Evolutionary conservation across 192 early-diverging fungal species (phyloP), one percentile per base, ranked within the genome.

Genomic region (Nowakowskiella sp.): DNA sequence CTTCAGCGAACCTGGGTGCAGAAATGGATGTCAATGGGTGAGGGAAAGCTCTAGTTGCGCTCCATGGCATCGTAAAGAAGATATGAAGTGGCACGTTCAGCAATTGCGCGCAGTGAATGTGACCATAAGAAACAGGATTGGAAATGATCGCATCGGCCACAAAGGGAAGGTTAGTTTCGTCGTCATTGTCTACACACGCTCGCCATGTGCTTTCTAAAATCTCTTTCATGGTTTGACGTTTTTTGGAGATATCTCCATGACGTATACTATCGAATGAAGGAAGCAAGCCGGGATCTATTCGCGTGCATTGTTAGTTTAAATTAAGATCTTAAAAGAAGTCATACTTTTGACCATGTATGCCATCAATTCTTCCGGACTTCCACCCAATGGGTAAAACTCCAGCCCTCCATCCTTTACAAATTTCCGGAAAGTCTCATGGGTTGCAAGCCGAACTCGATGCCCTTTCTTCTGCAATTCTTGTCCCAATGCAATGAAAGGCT

Each of bases 21-120:
- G 9, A 34, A 27, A 55, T 19, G 16, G 48, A 31, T 1, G 29
- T 50, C 10, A 61, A 27, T 10, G 63, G 61, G 16, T 71, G 67
- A 22, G 62, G 61, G 36, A 68, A 66, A 6, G 31, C 60, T 10
- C 3, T 33, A 8, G 66, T 71, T 21, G 51, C 47, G 4, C 47
- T 29, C 67, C 67, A 59, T 21, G 80, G 76, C 1, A 77, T 82
- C 13, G 82, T n/a, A n/a, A 19, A 39, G 36, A 39, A 39, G 13
- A 39, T 39, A 19, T 39, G 36, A 13, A 39, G 19, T 13, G 36
- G 36, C 13, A 39, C 19, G 13, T 13, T 39, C 13, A 39, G 36
- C 36, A 13, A 13, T 39, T 39, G 13, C 13, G 36, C 36, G 19
- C 36, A 13, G 36, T 39, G 36, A 39, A 39, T 39, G 19, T 39